These are phyloP conservation scores for Aspergillus viridinutans DNA, from an alignment of 2,329 filamentous ascomycete species.

Conservation along the genomic window DNA sequence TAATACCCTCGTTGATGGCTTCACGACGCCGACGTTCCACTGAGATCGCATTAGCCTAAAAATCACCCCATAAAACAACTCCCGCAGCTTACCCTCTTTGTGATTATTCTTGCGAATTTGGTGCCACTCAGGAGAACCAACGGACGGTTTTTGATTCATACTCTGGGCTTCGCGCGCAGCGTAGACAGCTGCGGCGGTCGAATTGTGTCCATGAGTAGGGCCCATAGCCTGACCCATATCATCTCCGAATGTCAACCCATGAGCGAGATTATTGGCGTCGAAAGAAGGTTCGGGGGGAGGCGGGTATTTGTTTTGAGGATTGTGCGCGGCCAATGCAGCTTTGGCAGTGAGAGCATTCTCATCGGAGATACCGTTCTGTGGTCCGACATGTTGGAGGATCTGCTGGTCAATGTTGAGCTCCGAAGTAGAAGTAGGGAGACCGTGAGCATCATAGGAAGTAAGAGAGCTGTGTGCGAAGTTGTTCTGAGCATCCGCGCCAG, in stretches of 20 bases:
- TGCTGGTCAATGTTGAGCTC: slow-evolving; percentile 44
- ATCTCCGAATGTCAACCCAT: slow-evolving; percentile 36
- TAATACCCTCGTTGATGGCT: slow-evolving; percentile 98
- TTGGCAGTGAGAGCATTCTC: slow-evolving; percentile 46
- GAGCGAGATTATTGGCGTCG: slow-evolving; percentile 33
- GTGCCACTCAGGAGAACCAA: slow-evolving; percentile 98
- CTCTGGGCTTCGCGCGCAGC: slow-evolving; percentile 50
- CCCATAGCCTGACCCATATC: slow-evolving; percentile 39
- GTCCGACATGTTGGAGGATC: slow-evolving; percentile 46
- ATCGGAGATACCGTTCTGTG: slow-evolving; percentile 51
- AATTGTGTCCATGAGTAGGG: slow-evolving; percentile 39
- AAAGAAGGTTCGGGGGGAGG: slow-evolving; percentile 39
- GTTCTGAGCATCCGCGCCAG: slow-evolving; percentile 27
- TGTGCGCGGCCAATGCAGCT: slow-evolving; percentile 43
- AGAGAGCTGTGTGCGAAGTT: slow-evolving; percentile 33
- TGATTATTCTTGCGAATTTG: slow-evolving; percentile 96
- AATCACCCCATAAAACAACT: slow-evolving; percentile 8
- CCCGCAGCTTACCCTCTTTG: slow-evolving; percentile 73
- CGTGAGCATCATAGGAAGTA: slow-evolving; percentile 35
- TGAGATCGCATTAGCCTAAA: slow-evolving; percentile 39
- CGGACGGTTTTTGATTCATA: slow-evolving; percentile 68
- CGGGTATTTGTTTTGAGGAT: slow-evolving; percentile 42
- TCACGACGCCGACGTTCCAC: slow-evolving; percentile 94
- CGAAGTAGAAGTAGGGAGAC: slow-evolving; percentile 32
- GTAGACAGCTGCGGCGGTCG: slow-evolving; percentile 58